Evolutionary conservation across 805 yeast species (phyloP).

Genomic region (Sporopachydermia quercuum): DNA sequence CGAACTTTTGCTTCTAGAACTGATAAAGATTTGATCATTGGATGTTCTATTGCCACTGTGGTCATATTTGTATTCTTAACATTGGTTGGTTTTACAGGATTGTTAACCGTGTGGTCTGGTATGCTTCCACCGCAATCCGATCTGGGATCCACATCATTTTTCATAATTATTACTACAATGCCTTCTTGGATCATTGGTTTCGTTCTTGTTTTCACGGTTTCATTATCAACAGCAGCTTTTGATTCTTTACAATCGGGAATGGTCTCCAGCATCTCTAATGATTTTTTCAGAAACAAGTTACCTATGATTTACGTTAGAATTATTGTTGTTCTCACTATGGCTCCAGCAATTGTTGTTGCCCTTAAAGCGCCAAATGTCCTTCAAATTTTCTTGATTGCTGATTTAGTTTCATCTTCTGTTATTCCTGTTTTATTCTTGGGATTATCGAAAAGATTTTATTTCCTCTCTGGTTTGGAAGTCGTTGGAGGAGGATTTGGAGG

Average conservation of each 20-base stretch:
- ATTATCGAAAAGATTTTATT: slow-evolving; percentile 49
- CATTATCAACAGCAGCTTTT: slow-evolving; percentile 75
- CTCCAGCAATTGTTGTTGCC: slow-evolving; percentile 82
- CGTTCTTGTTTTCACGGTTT: slow-evolving; percentile 56
- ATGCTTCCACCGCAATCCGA: slow-evolving; percentile 26
- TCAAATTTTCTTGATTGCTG: slow-evolving; percentile 83
- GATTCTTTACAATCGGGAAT: slow-evolving; percentile 82
- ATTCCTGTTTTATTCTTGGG: slow-evolving; percentile 79
- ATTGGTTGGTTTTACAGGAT: slow-evolving; percentile 69
- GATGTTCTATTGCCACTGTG: slow-evolving; percentile 61
- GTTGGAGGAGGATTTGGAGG: slow-evolving; percentile 79
- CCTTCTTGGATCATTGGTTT: slow-evolving; percentile 82
- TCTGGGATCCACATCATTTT: slow-evolving; percentile 56
- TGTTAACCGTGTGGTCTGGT: slow-evolving; percentile 86
- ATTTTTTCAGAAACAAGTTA: slow-evolving; percentile 71
- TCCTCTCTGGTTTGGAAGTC: slow-evolving; percentile 64
- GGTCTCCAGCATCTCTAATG: slow-evolving; percentile 82
- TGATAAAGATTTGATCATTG: slow-evolving; percentile 60
- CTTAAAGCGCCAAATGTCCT: slow-evolving; percentile 69
- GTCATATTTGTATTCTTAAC: slow-evolving; percentile 49
- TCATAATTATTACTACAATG: slow-evolving; percentile 51
- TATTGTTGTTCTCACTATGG: slow-evolving; percentile 60
- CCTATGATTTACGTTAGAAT: slow-evolving; percentile 50
- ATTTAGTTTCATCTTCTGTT: slow-evolving; percentile 72
- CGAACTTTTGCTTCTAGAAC: slow-evolving; percentile 82